Evolutionary conservation across 345 rosid genomes (phyloP).

Genomic region (Salix purpurea): DNA sequence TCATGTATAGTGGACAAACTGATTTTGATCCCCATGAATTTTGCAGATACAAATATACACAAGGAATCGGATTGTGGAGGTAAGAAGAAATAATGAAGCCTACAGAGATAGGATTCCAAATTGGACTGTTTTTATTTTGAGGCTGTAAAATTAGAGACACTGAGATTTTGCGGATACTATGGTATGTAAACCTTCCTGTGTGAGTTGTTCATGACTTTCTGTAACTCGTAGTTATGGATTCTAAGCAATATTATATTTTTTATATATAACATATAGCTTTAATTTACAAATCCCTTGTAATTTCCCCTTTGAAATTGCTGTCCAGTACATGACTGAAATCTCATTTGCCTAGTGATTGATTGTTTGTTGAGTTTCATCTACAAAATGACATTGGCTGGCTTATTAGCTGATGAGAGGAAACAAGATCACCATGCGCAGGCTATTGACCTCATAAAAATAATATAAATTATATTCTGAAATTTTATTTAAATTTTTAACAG

Average conservation of each 20-base stretch:
- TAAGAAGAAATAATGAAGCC: slow-evolving; percentile 10
- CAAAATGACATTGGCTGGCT: neutral
- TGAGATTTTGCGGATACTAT: neutral
- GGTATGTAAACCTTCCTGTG: neutral
- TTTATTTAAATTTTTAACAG: too few relatives aligned
- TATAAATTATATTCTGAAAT: too few relatives aligned
- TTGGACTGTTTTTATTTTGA: slow-evolving; percentile 4
- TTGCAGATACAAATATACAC: slow-evolving; percentile 15
- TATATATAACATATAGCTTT: neutral
- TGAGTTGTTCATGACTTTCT: neutral
- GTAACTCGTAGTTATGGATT: slow-evolving; percentile 3
- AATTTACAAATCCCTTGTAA: neutral
- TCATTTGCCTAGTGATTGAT: neutral
- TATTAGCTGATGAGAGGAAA: neutral
- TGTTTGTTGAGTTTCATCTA: neutral
- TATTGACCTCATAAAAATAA: neutral
- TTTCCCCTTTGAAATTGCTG: neutral
- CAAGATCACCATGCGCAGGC: neutral
- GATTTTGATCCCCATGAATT: slow-evolving; percentile 17
- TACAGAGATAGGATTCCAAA: neutral
- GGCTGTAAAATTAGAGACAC: slow-evolving; percentile 6
- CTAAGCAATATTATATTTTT: neutral
- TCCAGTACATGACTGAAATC: neutral
- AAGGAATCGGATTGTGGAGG: slow-evolving; percentile 9
- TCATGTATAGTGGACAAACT: slow-evolving; percentile 6